phyloP scores from a whole-genome alignment of 2,329 filamentous ascomycete species.

The Nemania sp. region DNA sequence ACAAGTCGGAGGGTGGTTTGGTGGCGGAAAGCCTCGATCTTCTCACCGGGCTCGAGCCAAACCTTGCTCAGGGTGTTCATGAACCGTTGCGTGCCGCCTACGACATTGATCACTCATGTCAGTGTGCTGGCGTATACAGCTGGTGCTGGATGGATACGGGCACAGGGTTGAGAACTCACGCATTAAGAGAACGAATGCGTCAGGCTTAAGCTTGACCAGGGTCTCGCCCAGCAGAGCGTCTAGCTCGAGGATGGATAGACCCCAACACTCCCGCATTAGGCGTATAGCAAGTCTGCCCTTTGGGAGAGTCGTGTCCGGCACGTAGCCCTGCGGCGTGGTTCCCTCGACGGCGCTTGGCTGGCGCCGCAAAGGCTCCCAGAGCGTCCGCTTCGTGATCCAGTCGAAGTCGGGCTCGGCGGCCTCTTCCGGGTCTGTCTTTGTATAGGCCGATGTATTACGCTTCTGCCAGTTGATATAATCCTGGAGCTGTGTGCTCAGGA shows the following conservation, averaged over 20 bases:
- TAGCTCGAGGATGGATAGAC: slow-evolving; percentile 52
- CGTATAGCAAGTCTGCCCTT: slow-evolving; percentile 50
- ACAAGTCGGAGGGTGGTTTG: slow-evolving; percentile 42
- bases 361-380: slow-evolving; percentile 48
- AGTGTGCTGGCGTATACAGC: neutral
- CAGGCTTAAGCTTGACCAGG: slow-evolving; percentile 45
- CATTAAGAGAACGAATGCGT: slow-evolving; percentile 51
- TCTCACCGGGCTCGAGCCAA: slow-evolving; percentile 43
- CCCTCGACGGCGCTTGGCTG: slow-evolving; percentile 20
- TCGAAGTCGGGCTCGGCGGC: slow-evolving; percentile 19
- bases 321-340: slow-evolving; percentile 38
- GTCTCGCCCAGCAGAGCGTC: slow-evolving; percentile 48
- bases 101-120: neutral
- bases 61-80: slow-evolving; percentile 39
- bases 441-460: neutral
- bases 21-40: slow-evolving; percentile 44
- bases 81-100: slow-evolving; percentile 45
- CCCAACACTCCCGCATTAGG: slow-evolving; percentile 57
- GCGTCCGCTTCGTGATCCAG: slow-evolving; percentile 49
- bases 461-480: slow-evolving; percentile 44
- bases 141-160: neutral
- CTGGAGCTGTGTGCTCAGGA: slow-evolving; percentile 51
- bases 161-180: slow-evolving; percentile 43
- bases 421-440: no score
- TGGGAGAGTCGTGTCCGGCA: slow-evolving; percentile 33